These are phyloP conservation scores for Kodamaea nitidulidarum DNA, from an alignment of 805 yeast species.

Conservation along the genomic window DNA sequence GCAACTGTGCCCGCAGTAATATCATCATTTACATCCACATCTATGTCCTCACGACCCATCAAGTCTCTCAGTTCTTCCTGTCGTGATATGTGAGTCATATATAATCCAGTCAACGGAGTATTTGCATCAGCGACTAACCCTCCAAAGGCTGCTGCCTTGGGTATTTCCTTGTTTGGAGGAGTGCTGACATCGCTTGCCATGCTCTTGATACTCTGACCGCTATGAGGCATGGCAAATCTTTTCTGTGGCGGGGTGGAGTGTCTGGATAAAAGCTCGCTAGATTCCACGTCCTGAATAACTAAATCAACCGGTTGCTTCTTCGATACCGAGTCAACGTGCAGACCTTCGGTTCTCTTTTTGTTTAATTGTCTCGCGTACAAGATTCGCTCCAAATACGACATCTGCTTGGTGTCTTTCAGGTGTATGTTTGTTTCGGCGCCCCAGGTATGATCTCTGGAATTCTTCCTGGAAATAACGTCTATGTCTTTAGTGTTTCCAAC, in stretches of 20 bases:
- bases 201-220: not conserved
- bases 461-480: too few relatives aligned
- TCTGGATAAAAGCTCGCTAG: not conserved
- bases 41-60: too few relatives aligned
- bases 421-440: not conserved
- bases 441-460: too few relatives aligned
- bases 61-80: too few relatives aligned
- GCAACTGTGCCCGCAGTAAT: too few relatives aligned
- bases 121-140: not conserved
- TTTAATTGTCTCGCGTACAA: conserved; percentile 4
- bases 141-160: not conserved
- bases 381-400: conserved; percentile 9
- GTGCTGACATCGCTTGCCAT: conserved; percentile 1
- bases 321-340: not conserved
- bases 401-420: conserved; percentile 1
- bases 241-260: conserved; percentile 1
- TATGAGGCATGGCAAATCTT: not conserved
- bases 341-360: not conserved
- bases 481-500: not conserved
- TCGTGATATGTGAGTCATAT: not conserved
- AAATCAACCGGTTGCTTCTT: too few relatives aligned
- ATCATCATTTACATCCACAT: too few relatives aligned
- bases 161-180: not conserved
- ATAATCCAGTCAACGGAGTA: not conserved
- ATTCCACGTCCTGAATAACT: conserved; percentile 1